A percentile compares a stretch with the other conserved stretches of the same genome.
Conservation (phyloP, 2,329 filamentous ascomycete genomes). For the Colletotrichum scovillei region DNA sequence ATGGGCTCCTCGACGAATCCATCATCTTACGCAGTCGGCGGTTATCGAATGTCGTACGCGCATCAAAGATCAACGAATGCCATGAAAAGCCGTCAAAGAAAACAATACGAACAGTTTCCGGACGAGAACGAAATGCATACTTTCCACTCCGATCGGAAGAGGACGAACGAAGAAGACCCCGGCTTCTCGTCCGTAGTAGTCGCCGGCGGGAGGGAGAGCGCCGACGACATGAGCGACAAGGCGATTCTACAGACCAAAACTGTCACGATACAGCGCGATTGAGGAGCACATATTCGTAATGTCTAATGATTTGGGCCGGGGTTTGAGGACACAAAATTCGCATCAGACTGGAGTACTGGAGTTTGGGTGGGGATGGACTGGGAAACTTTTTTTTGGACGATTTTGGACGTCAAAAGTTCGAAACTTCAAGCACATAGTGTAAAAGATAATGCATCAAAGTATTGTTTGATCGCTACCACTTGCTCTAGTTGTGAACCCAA, state of each 20-base stretch:
- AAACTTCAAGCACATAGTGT: not conserved
- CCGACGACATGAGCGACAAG: constrained; percentile 41
- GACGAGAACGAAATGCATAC: constrained; percentile 25
- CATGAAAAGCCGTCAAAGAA: constrained; percentile 4
- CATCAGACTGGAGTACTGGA: not conserved
- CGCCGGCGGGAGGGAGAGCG: constrained; percentile 10
- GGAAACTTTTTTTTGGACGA: not conserved
- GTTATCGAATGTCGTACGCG: not conserved
- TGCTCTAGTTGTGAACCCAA: not conserved
- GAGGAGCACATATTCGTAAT: not conserved
- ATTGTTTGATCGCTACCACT: not conserved
- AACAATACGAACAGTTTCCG: constrained; percentile 24
- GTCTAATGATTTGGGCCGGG: not conserved
- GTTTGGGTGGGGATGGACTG: not conserved
- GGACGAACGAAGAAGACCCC: not conserved
- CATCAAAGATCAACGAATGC: not conserved
- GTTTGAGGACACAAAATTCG: not conserved
- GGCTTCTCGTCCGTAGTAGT: constrained; percentile 31
- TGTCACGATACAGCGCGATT: constrained; percentile 36
- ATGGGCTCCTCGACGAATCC: constrained; percentile 37
- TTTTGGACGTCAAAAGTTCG: not conserved
- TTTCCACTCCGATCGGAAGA: constrained; percentile 13
- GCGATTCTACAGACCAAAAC: constrained; percentile 42
- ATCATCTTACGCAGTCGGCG: not conserved
- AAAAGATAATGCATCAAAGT: not conserved